Evolutionary conservation across 2,329 filamentous ascomycete genomes (phyloP).

Genomic region (Leptographium procerum): DNA sequence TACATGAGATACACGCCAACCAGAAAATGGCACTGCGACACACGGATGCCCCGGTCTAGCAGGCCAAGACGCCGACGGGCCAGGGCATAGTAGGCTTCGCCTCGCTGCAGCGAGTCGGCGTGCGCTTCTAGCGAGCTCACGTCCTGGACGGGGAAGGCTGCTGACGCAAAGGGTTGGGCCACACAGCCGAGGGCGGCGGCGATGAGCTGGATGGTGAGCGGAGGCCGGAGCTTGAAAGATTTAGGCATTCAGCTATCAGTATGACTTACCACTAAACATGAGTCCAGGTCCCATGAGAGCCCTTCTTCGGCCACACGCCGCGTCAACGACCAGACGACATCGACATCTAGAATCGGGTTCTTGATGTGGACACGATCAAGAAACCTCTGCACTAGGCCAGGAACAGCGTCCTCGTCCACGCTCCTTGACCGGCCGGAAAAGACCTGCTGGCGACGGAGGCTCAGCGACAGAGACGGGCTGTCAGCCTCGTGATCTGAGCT

Average conservation of each 20-base stretch:
- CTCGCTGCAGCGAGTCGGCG: no score
- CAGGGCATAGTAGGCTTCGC: conserved; percentile 3
- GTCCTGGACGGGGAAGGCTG: neutral
- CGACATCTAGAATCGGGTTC: conserved; percentile 23
- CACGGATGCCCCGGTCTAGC: neutral
- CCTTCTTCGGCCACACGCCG: conserved; percentile 16
- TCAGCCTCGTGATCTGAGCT: neutral
- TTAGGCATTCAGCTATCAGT: no score
- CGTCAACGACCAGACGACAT: conserved; percentile 15
- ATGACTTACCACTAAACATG: conserved; percentile 19
- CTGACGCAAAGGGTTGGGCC: neutral
- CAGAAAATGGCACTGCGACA: conserved; percentile 5
- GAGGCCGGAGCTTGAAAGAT: neutral
- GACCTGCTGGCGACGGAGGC: neutral
- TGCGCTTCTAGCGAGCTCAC: no score
- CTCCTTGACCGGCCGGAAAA: neutral
- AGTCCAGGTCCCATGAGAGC: conserved; percentile 19
- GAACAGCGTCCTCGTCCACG: conserved; percentile 18
- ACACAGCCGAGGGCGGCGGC: neutral
- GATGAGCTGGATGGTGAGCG: neutral
- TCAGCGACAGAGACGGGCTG: neutral
- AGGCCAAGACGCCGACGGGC: neutral
- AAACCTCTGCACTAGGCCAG: conserved; percentile 19
- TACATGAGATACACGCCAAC: conserved; percentile 8
- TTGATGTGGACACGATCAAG: conserved; percentile 23